Evolutionary conservation across 169 alveolate species (phyloP).

Genomic region (Cryptosporidium meleagridis): DNA sequence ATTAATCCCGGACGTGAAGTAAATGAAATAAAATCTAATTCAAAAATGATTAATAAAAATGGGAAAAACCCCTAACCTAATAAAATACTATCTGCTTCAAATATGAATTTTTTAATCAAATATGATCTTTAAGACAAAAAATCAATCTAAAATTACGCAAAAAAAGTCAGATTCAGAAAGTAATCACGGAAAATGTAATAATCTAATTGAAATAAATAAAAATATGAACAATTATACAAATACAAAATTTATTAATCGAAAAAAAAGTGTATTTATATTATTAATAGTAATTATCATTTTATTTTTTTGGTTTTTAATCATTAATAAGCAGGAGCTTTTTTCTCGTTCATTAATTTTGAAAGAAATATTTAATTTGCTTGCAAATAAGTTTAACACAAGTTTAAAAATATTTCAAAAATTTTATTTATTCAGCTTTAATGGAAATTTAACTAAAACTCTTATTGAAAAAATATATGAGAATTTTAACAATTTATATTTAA

Average conservation of each 20-base stretch:
- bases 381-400: background rate
- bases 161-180: background rate
- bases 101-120: background rate
- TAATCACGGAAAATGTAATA: background rate
- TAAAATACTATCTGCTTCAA: background rate
- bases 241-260: background rate
- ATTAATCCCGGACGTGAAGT: slow-evolving; percentile 15
- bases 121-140: slow-evolving; percentile 9
- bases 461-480: background rate
- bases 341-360: background rate
- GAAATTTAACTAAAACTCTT: background rate
- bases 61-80: slow-evolving; percentile 2
- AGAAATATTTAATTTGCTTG: background rate
- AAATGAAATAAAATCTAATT: background rate
- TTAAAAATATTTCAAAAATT: background rate
- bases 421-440: background rate
- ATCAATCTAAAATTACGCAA: background rate
- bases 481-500: background rate
- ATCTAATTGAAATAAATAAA: background rate
- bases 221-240: background rate
- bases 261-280: background rate
- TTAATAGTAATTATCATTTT: background rate
- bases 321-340: background rate
- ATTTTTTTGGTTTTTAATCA: background rate
- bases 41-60: background rate